These are phyloP conservation scores for Stygiomarasmius scandens DNA, from an alignment of 1,284 basidiomycete genomes.

Conservation along the genomic window DNA sequence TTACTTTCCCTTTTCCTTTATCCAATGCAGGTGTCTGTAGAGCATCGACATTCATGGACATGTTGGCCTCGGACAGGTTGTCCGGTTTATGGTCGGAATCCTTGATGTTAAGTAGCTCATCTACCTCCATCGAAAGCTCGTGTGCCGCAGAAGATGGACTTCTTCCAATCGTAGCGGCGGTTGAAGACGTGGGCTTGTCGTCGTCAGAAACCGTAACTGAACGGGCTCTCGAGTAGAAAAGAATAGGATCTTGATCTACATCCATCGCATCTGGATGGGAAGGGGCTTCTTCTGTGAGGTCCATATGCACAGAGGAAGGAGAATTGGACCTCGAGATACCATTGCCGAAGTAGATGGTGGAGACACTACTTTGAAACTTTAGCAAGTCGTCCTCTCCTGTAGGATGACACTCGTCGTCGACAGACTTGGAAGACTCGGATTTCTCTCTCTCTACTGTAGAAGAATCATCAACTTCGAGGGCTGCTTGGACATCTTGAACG, in stretches of 20 bases:
- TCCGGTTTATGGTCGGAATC: neutral
- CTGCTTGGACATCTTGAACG: neutral
- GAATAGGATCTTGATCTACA: neutral
- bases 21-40: neutral
- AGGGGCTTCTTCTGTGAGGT: neutral
- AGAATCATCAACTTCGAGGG: neutral
- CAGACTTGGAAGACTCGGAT: neutral
- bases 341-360: neutral
- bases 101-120: constrained; percentile 3
- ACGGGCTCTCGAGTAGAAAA: neutral
- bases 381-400: neutral
- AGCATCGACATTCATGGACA: neutral
- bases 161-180: neutral
- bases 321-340: neutral
- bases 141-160: neutral
- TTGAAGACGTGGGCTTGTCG: neutral
- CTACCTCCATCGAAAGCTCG: constrained; percentile 3
- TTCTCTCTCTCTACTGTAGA: neutral
- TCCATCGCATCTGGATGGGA: neutral
- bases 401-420: neutral
- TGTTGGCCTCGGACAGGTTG: neutral
- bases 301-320: neutral
- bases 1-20: constrained; percentile 1
- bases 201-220: neutral
- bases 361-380: neutral